These are phyloP conservation scores for Daedaleopsis sinensis DNA, from an alignment of 768 basidiomycete genomes.

Conservation along the genomic window DNA sequence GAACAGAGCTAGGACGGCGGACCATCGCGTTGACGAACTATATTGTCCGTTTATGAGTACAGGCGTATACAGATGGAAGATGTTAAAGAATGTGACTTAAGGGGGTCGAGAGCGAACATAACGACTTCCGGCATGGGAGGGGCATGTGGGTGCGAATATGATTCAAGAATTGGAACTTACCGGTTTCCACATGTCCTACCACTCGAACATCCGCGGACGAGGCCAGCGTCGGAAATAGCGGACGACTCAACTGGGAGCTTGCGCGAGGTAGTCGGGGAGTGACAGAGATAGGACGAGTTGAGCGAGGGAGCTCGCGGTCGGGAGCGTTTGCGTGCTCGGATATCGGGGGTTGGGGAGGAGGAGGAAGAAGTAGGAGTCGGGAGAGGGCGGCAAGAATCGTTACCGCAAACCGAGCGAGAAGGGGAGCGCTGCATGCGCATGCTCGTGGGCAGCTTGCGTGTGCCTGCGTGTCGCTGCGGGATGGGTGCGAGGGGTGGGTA, in stretches of 20 bases:
- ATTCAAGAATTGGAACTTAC: slow-evolving; percentile 2
- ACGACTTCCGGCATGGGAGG: background rate
- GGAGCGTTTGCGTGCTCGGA: background rate
- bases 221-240: slow-evolving; percentile 14
- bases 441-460: slow-evolving; percentile 8
- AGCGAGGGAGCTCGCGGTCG: slow-evolving; percentile 1
- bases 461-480: slow-evolving; percentile 6
- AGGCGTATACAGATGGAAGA: background rate
- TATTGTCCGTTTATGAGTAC: background rate
- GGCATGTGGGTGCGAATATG: background rate
- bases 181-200: background rate
- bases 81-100: background rate
- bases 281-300: slow-evolving; percentile 11
- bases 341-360: background rate
- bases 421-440: slow-evolving; percentile 4
- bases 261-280: background rate
- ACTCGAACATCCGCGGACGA: background rate
- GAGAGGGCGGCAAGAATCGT: background rate
- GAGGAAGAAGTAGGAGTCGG: background rate
- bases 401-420: slow-evolving; percentile 7
- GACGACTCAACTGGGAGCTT: slow-evolving; percentile 11
- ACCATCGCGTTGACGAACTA: slow-evolving; percentile 10
- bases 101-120: background rate
- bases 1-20: slow-evolving; percentile 3
- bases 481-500: background rate